Evolutionary conservation across 768 basidiomycete species (phyloP).

Genomic region (Rhodocollybia butyracea): DNA sequence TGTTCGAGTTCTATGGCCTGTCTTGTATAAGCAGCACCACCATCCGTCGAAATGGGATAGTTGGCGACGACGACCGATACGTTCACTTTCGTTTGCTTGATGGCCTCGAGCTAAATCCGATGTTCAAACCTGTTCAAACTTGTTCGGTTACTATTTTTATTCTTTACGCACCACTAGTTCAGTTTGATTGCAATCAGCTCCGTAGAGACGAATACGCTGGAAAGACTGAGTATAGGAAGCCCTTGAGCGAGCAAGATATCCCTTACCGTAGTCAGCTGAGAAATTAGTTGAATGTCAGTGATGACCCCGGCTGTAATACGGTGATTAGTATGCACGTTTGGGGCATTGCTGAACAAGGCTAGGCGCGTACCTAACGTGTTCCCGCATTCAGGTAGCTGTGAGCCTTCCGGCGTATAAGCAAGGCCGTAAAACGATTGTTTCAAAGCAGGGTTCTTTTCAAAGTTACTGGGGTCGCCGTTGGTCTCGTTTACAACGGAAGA

Average conservation of each 20-base stretch:
- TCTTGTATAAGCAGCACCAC: constrained; percentile 62
- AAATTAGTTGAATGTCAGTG: constrained; percentile 54
- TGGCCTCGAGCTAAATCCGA: constrained; percentile 87
- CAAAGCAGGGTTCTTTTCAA: constrained; percentile 64
- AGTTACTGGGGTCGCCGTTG: constrained; percentile 68
- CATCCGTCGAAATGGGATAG: constrained; percentile 56
- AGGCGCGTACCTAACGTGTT: constrained; percentile 51
- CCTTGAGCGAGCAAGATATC: not conserved
- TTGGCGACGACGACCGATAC: constrained; percentile 78
- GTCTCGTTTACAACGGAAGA: constrained; percentile 2
- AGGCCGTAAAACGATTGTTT: constrained; percentile 77
- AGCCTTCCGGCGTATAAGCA: constrained; percentile 80
- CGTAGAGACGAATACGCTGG: constrained; percentile 72
- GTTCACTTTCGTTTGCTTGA: constrained; percentile 84
- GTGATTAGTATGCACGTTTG: not conserved
- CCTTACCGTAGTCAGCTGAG: constrained; percentile 71
- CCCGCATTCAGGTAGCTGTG: constrained; percentile 69
- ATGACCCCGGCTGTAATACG: constrained; percentile 1
- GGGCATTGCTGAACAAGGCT: constrained; percentile 39
- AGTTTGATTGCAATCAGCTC: constrained; percentile 83
- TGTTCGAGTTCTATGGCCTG: constrained; percentile 64
- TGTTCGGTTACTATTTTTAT: not conserved
- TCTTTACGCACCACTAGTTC: constrained; percentile 57
- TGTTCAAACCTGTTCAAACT: not conserved
- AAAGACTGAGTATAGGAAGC: not conserved